These are phyloP conservation scores for Strigomonas galati DNA, from an alignment of 208 protist genomes.

Conservation along the genomic window DNA sequence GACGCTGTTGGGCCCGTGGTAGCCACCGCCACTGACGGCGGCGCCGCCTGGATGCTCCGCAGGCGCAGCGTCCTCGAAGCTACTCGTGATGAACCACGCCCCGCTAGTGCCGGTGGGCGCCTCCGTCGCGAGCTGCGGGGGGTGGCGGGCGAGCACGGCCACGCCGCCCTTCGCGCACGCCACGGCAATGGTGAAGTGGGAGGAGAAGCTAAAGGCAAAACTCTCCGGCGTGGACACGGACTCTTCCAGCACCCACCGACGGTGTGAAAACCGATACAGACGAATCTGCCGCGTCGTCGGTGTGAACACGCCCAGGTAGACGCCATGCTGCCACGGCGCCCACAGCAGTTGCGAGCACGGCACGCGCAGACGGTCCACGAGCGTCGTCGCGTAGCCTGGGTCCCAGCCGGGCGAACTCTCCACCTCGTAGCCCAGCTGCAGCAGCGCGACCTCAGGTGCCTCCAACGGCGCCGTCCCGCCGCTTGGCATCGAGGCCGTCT, in stretches of 20 bases:
- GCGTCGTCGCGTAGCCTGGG: conserved; percentile 35
- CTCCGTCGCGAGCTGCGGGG: not conserved
- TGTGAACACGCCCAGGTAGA: conserved; percentile 53
- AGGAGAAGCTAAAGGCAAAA: conserved; percentile 55
- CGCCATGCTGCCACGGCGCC: conserved; percentile 85
- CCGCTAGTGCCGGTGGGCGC: not conserved
- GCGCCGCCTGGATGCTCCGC: conserved; percentile 8
- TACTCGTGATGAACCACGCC: too few species aligned
- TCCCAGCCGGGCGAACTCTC: conserved; percentile 61
- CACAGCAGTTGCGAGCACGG: conserved; percentile 66
- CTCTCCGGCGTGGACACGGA: conserved; percentile 44
- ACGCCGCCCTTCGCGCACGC: conserved; percentile 48
- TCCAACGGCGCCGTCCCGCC: conserved; percentile 29
- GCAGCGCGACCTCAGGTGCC: not conserved
- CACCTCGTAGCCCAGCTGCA: conserved; percentile 15
- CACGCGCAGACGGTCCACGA: conserved; percentile 55
- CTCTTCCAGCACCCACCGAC: conserved; percentile 67
- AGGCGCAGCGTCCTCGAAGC: not conserved
- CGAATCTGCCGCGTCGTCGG: conserved; percentile 51
- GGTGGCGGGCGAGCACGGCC: conserved; percentile 33
- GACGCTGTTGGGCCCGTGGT: not conserved
- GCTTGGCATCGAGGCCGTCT: conserved; percentile 57
- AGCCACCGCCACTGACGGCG: not conserved
- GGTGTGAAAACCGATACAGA: conserved; percentile 80
- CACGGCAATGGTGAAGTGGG: conserved; percentile 67